Evolutionary conservation across 306 rosid species (phyloP).

Genomic region (Inga oerstediana): DNA sequence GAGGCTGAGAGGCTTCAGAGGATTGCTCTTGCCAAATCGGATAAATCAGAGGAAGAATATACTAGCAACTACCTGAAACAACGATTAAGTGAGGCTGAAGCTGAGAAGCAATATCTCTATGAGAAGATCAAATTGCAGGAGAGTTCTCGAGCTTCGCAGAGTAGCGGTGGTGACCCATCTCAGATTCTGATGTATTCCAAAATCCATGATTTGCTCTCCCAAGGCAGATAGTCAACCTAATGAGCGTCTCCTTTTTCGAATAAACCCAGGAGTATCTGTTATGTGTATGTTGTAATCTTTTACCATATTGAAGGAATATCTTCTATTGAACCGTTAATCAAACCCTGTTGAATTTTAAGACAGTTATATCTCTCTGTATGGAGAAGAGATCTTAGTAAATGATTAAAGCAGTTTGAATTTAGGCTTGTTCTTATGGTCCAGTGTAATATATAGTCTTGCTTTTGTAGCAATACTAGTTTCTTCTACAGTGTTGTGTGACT

Average conservation of each 20-base stretch:
- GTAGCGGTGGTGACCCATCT: constrained; percentile 77
- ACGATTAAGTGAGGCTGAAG: constrained; percentile 88
- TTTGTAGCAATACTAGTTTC: neutral
- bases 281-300: constrained; percentile 31
- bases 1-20: constrained; percentile 95
- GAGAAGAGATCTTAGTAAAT: constrained; percentile 15
- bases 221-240: constrained; percentile 71
- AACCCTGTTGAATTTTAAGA: constrained; percentile 36
- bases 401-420: constrained; percentile 19
- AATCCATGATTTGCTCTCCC: constrained; percentile 80
- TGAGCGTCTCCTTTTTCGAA: constrained; percentile 48
- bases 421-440: constrained; percentile 26
- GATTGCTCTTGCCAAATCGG: constrained; percentile 89
- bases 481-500: neutral
- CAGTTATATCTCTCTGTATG: constrained; percentile 24
- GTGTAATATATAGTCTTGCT: constrained; percentile 23
- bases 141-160: constrained; percentile 75
- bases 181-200: constrained; percentile 51
- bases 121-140: constrained; percentile 98
- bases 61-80: constrained; percentile 90
- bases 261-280: constrained; percentile 52
- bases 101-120: constrained; percentile 92
- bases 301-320: constrained; percentile 21
- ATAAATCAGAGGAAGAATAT: constrained; percentile 96
- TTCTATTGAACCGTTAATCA: constrained; percentile 36